Evolutionary conservation across 2,329 filamentous ascomycete genomes (phyloP).

Genomic region (Aphanocladium album): DNA sequence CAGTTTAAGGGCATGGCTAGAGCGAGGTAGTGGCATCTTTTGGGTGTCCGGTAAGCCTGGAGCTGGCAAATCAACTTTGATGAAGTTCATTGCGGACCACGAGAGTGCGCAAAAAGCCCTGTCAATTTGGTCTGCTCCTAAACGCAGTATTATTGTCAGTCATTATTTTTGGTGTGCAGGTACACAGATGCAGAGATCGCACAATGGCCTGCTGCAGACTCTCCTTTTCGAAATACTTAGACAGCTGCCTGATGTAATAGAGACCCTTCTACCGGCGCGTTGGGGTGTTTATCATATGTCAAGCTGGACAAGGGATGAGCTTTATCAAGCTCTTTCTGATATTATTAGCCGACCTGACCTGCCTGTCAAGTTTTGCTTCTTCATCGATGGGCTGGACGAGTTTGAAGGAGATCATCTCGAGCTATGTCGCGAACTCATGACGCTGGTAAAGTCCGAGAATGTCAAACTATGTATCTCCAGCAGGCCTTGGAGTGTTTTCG

Average conservation of each 20-base stretch:
- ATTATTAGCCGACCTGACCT: neutral
- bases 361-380: slow-evolving; percentile 12
- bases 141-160: slow-evolving; percentile 25
- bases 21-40: slow-evolving; percentile 19
- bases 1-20: slow-evolving; percentile 20
- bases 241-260: neutral
- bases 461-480: slow-evolving; percentile 22
- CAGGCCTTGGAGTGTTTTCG: slow-evolving; percentile 17
- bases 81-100: slow-evolving; percentile 35
- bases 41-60: slow-evolving; percentile 42
- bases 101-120: slow-evolving; percentile 23
- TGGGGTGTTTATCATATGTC: neutral
- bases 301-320: neutral
- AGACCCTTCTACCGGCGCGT: neutral
- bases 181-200: slow-evolving; percentile 33
- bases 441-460: neutral
- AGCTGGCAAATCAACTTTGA: slow-evolving; percentile 43
- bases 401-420: slow-evolving; percentile 13
- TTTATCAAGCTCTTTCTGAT: neutral
- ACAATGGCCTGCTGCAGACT: slow-evolving; percentile 32
- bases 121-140: slow-evolving; percentile 27
- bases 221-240: slow-evolving; percentile 15
- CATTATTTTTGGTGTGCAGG: slow-evolving; percentile 41
- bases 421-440: slow-evolving; percentile 12
- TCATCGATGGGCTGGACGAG: slow-evolving; percentile 20